phyloP scores from a whole-genome alignment of 768 basidiomycete species.

The Leccinum ochraceum region DNA sequence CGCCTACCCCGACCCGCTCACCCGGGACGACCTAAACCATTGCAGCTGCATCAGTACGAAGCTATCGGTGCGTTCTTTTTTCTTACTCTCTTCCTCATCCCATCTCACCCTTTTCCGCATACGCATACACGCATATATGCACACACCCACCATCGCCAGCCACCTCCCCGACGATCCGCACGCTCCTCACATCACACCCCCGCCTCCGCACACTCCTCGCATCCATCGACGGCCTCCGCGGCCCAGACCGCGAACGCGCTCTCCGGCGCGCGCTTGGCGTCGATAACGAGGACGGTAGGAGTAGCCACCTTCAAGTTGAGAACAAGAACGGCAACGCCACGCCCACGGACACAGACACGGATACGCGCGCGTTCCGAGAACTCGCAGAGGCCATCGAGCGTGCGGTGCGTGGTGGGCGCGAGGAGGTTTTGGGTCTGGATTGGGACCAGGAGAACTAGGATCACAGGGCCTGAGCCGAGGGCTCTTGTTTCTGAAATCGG shows the following conservation, averaged over 20 bases:
- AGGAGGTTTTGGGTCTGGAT: slow-evolving; percentile 58
- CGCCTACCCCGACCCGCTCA: slow-evolving; percentile 80
- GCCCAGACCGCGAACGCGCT: slow-evolving; percentile 62
- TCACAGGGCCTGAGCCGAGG: too few species aligned
- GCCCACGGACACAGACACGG: slow-evolving; percentile 48
- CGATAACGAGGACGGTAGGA: slow-evolving; percentile 18
- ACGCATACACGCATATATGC: too few species aligned
- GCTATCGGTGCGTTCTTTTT: slow-evolving; percentile 58
- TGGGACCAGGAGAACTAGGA: slow-evolving; percentile 44
- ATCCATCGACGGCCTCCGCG: slow-evolving; percentile 61
- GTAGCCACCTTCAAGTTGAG: slow-evolving; percentile 38
- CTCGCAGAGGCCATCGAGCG: slow-evolving; percentile 55
- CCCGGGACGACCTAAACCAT: slow-evolving; percentile 78
- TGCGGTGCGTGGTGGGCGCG: slow-evolving; percentile 58
- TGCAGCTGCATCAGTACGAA: slow-evolving; percentile 74
- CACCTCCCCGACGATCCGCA: slow-evolving; percentile 62
- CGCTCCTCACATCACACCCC: slow-evolving; percentile 50
- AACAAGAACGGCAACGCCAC: slow-evolving; percentile 2
- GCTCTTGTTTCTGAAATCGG: background rate
- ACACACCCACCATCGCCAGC: slow-evolving; percentile 41
- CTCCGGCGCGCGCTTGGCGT: slow-evolving; percentile 68
- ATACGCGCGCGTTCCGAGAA: slow-evolving; percentile 44
- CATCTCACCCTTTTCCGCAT: too few species aligned
- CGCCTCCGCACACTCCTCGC: slow-evolving; percentile 52
- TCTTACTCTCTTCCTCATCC: slow-evolving; percentile 9